Evolutionary conservation across 1,284 basidiomycete species (phyloP), one percentile per base, ranked within the genome.

Genomic region (Cryptococcus deneoformans): DNA sequence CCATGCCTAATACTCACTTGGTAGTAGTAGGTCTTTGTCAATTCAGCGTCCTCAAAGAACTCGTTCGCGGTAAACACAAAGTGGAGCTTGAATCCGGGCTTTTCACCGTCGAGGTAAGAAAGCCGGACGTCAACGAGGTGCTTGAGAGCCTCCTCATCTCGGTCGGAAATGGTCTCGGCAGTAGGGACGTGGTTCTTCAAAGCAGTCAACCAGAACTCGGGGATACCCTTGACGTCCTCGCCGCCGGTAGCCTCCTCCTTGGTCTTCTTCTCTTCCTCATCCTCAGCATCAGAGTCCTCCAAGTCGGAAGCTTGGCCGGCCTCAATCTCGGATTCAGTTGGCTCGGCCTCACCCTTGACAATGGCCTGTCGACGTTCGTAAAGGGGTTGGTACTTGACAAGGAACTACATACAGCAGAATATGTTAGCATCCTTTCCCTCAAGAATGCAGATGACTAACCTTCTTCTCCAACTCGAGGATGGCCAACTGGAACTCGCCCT

Each of bases 141-240:
- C 77, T 86, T 86, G 68, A 85, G 79, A 6, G 82, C 83, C 70
- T 81, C 87, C 62, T 88, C 90, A 76, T 98, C 95, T 55, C 88
- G 86, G 72, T 97, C 93, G 39, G 91, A 96, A 81, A 98, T 93
- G 72, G 94, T 82, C 56, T 94, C 92, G 49, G 85, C 84, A 55
- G 98, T 83, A 53, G 86, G 90, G 59, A 88, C 79, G 77, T 97
- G 92, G 79, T 96, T 98, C 70, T 90, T 87, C 63, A 98, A 84
- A 1, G 92, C 92, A 1, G 95, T 98, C 68, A 97, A 86, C 95
- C 95, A 99, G 83, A 98, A 98, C 73, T 96, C 88, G 60, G 94
- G 91, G 70, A 99, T 92, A 64, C 88, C 88, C 63, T 82, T 79
- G 53, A 69, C 42, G 39, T 69, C 65, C 38, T 69, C 67, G 38